Evolutionary conservation across 208 protist species (phyloP).

Genomic region (Trypanosoma rangeli): DNA sequence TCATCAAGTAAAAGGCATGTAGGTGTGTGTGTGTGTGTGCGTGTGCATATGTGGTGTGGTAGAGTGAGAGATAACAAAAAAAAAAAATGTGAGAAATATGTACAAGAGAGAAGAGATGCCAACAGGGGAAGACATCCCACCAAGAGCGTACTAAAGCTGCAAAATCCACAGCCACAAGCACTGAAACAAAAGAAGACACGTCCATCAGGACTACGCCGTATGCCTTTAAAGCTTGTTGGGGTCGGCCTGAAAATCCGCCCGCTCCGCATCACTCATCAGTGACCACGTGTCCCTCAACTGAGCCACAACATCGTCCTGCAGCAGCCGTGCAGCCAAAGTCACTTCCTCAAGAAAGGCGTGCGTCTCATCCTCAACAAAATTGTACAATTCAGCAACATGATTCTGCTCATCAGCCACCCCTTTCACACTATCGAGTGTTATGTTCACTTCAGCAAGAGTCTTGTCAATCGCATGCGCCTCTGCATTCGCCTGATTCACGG

Average conservation of each 20-base stretch:
- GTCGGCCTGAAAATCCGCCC: background rate
- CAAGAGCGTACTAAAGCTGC: too few relatives aligned
- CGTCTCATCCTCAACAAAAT: background rate
- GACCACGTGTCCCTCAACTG: slow-evolving; percentile 10
- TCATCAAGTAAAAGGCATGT: background rate
- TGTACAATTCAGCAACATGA: slow-evolving; percentile 1
- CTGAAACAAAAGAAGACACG: background rate
- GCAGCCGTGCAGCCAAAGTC: background rate
- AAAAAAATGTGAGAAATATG: too few relatives aligned
- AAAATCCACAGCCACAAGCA: too few relatives aligned
- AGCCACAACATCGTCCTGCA: slow-evolving; percentile 3
- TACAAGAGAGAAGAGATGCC: too few relatives aligned
- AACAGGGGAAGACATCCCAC: too few relatives aligned
- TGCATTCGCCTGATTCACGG: background rate
- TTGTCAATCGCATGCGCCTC: slow-evolving; percentile 2
- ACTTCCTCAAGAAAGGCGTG: slow-evolving; percentile 2
- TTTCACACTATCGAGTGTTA: background rate
- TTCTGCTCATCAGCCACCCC: background rate
- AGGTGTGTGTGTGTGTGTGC: too few relatives aligned
- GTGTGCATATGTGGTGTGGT: too few relatives aligned
- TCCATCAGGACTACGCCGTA: background rate
- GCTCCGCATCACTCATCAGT: slow-evolving; percentile 1
- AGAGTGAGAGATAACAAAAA: too few relatives aligned
- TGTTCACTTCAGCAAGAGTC: background rate
- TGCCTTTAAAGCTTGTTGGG: background rate